Percentiles rank a stretch among this genome's conserved stretches.
Conservation (phyloP, 1,139 yeast species). For the Yamadazyma buinensis region DNA sequence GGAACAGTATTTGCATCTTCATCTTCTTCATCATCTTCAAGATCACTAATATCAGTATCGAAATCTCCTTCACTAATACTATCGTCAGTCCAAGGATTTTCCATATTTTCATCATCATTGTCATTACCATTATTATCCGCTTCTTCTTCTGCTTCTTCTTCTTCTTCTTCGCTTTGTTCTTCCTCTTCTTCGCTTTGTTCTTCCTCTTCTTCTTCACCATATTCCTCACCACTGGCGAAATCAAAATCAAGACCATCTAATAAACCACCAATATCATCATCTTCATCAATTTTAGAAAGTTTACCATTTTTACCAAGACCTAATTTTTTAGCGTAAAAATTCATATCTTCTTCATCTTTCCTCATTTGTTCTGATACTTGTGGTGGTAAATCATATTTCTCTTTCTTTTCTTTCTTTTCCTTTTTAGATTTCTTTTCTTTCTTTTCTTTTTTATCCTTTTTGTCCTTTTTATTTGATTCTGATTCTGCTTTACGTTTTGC, state of each 20-base stretch:
- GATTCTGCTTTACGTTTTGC: constrained; percentile 12
- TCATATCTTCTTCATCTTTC: constrained; percentile 75
- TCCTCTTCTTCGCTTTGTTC: constrained; percentile 31
- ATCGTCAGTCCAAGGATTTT: constrained; percentile 44
- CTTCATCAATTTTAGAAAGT: constrained; percentile 50
- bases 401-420: constrained; percentile 4
- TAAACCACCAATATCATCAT: constrained; percentile 69
- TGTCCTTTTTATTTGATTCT: not conserved
- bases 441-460: not conserved
- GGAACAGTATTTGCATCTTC: constrained; percentile 37
- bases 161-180: constrained; percentile 6
- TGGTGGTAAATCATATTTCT: constrained; percentile 19
- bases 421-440: constrained; percentile 5
- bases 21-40: constrained; percentile 43
- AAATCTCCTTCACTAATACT: constrained; percentile 39
- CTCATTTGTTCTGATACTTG: constrained; percentile 44
- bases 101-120: constrained; percentile 48
- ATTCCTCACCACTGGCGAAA: constrained; percentile 22
- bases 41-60: constrained; percentile 20
- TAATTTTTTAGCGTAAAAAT: constrained; percentile 76
- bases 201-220: constrained; percentile 7
- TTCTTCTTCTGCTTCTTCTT: constrained; percentile 10
- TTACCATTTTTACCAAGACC: constrained; percentile 52
- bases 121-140: constrained; percentile 64
- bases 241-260: constrained; percentile 75